A percentile compares a stretch with the other conserved stretches of the same genome.
phyloP scores from a whole-genome alignment of 495 filamentous ascomycete genomes.

The Xylaria flabelliformis region DNA sequence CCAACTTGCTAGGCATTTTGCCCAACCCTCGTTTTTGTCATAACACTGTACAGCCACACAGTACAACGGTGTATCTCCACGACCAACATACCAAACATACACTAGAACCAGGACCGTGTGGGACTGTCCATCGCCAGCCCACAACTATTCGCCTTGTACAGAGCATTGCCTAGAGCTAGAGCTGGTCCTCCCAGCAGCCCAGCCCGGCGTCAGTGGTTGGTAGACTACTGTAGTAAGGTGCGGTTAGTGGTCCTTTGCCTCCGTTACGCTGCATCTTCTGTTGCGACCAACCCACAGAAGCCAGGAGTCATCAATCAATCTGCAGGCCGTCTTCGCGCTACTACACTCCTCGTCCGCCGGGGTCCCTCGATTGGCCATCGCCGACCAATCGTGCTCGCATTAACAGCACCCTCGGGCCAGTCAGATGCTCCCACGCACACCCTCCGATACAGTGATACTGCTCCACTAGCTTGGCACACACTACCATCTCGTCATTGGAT shows the following conservation, averaged over 20 bases:
- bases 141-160: constrained; percentile 4
- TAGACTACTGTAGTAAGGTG: background rate
- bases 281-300: constrained; percentile 19
- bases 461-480: constrained; percentile 38
- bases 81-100: background rate
- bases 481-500: constrained; percentile 34
- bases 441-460: constrained; percentile 38
- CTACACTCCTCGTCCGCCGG: constrained; percentile 17
- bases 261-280: constrained; percentile 31
- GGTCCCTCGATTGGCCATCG: constrained; percentile 12
- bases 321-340: constrained; percentile 28
- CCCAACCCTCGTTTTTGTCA: constrained; percentile 17
- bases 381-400: constrained; percentile 34
- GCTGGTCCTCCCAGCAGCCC: background rate
- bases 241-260: constrained; percentile 8
- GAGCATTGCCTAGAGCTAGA: background rate
- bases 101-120: background rate
- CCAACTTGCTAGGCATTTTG: constrained; percentile 5
- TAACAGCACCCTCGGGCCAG: constrained; percentile 32
- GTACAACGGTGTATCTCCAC: background rate
- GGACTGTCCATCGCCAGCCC: background rate
- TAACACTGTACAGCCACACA: background rate
- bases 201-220: background rate
- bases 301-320: constrained; percentile 22
- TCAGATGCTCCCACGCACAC: constrained; percentile 38